Evolutionary conservation across 371 early-diverging fungal genomes (phyloP), one percentile per base, ranked within the genome.

Genomic region (Actinomortierella ambigua): DNA sequence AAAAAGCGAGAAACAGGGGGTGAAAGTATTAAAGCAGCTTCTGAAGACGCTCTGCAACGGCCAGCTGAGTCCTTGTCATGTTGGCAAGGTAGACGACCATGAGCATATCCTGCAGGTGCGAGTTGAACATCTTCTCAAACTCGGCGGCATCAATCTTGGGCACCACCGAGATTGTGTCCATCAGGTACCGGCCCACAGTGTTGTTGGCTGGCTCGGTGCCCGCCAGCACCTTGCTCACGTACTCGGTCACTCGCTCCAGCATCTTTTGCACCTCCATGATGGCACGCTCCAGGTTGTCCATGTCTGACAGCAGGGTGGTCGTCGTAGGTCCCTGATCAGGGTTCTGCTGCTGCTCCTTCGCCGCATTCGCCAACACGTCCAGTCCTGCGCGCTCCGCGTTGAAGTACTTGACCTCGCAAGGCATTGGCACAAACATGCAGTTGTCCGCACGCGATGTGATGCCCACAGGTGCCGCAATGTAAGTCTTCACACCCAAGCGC

Each of bases 41-140:
- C 70, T 95, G 91, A 62, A 97, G 85, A 62, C 90, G 84, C 77
- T 95, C 94, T 57, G 96, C 93, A 79, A 96, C 89, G 63, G 91
- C 89, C 57, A 98, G 85, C 81, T 98, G 98, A 24, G 95, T 91
- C 57, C 95, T 89, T 39, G 97, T 95, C 79, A 98, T 89, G 81
- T 95, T 93, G 65, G 95, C 91, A 53, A 98, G 85, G 76, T 98
- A 95, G 43, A 94, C 91, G 42, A 95, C 95, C 95, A 96, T 95
- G 69, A 96, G 85, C 55, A 96, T 82, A 77, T 98, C 97, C 84
- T 95, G 90, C 57, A 93, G 75, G 76, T 96, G 97, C 77, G 88
- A 87, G 82, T 93, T 92, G 87, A 96, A 95, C 84, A 92, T 87
- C 73, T 90, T 87, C 65, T 94, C 93, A 62, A 97, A 96, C 55